These are phyloP conservation scores for Flaveria robusta DNA, from an alignment of 129 eudicot genomes.

Conservation along the genomic window DNA sequence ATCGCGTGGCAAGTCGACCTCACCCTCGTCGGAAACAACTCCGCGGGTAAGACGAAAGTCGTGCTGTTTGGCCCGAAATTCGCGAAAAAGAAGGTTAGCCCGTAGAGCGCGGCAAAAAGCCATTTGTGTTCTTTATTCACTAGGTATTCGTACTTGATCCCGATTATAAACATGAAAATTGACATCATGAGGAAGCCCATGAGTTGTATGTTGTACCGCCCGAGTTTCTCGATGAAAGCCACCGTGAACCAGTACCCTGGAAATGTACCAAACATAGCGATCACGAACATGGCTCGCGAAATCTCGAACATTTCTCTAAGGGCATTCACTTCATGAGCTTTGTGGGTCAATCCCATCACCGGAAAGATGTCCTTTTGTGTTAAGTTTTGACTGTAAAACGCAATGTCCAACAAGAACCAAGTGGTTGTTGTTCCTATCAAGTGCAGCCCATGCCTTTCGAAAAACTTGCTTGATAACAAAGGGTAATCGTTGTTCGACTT, in stretches of 20 bases:
- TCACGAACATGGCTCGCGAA: conserved; percentile 52
- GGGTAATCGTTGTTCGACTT: conserved; percentile 51
- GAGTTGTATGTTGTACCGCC: conserved; percentile 54
- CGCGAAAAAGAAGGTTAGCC: conserved; percentile 62
- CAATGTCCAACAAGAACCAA: conserved; percentile 63
- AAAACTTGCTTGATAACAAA: conserved; percentile 41
- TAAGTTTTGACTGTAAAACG: conserved; percentile 62
- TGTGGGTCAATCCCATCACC: conserved; percentile 40
- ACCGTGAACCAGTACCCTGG: conserved; percentile 79
- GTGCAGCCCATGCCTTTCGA: conserved; percentile 52
- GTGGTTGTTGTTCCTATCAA: conserved; percentile 54
- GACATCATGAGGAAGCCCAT: conserved; percentile 66
- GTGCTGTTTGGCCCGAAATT: conserved; percentile 70
- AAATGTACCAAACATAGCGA: conserved; percentile 57
- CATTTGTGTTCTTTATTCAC: conserved; percentile 29
- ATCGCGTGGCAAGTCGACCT: conserved; percentile 64
- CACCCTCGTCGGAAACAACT: conserved; percentile 61
- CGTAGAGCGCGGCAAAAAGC: conserved; percentile 45
- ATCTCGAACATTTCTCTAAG: conserved; percentile 54
- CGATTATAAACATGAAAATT: conserved; percentile 58
- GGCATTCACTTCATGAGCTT: conserved; percentile 38
- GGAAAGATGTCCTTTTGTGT: conserved; percentile 67
- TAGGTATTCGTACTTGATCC: conserved; percentile 41
- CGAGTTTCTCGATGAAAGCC: conserved; percentile 54
- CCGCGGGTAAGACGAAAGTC: conserved; percentile 64